Percentiles rank a stretch among this genome's conserved stretches.
Evolutionary conservation across 768 basidiomycete genomes (phyloP).

Genomic region (Dendrothele bispora): DNA sequence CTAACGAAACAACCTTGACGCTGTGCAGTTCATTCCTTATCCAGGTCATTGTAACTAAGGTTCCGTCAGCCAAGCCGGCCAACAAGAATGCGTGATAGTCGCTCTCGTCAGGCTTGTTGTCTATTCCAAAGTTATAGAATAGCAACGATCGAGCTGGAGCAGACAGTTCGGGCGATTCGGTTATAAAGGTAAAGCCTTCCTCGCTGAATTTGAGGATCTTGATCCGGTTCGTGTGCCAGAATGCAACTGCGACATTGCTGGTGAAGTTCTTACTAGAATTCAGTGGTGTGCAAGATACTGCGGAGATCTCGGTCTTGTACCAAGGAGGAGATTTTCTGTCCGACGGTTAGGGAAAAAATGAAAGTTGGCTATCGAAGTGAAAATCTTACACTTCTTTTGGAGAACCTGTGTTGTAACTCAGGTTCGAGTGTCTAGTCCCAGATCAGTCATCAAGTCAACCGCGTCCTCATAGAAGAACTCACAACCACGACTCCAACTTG

Average conservation of each 20-base stretch:
- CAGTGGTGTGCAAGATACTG: constrained; percentile 63
- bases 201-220: constrained; percentile 46
- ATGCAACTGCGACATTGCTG: constrained; percentile 57
- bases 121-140: constrained; percentile 60
- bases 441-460: too few species aligned
- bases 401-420: too few species aligned
- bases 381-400: too few species aligned
- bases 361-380: too few species aligned
- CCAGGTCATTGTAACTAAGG: constrained; percentile 56
- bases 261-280: constrained; percentile 48
- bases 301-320: constrained; percentile 55
- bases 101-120: constrained; percentile 25
- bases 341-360: too few species aligned
- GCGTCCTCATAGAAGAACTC: too few species aligned
- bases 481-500: too few species aligned
- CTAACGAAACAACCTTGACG: constrained; percentile 62
- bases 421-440: too few species aligned
- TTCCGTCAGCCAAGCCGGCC: constrained; percentile 76
- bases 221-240: constrained; percentile 72
- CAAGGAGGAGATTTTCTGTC: too few species aligned
- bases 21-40: constrained; percentile 39
- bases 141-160: constrained; percentile 47
- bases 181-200: constrained; percentile 25
- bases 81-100: constrained; percentile 58
- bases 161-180: constrained; percentile 35